Evolutionary conservation across 2,329 filamentous ascomycete genomes (phyloP).

Genomic region (Cladophialophora bantiana): DNA sequence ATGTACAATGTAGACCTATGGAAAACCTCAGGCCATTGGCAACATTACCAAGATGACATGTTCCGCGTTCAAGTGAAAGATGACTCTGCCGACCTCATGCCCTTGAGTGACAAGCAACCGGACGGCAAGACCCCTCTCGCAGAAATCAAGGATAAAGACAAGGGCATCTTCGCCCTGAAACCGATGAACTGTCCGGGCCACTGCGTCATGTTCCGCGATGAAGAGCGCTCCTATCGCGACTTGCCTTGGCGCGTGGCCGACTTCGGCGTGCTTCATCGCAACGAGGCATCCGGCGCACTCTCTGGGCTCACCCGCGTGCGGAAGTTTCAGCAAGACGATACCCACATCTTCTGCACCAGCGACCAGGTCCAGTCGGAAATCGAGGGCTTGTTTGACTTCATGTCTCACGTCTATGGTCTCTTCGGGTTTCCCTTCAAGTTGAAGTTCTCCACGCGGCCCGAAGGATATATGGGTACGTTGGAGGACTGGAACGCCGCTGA

Average conservation of each 20-base stretch:
- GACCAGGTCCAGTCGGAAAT: constrained; percentile 80
- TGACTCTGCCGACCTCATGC: constrained; percentile 38
- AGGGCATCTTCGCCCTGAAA: constrained; percentile 84
- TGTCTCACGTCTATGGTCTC: constrained; percentile 78
- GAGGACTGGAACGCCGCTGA: constrained; percentile 92
- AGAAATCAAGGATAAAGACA: constrained; percentile 64
- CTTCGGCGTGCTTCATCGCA: constrained; percentile 93
- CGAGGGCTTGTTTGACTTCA: constrained; percentile 83
- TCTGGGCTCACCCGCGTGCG: constrained; percentile 90
- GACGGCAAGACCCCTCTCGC: constrained; percentile 34
- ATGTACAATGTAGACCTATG: constrained; percentile 94
- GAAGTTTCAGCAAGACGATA: constrained; percentile 94
- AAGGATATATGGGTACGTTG: constrained; percentile 86
- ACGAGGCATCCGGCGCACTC: constrained; percentile 91
- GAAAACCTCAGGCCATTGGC: constrained; percentile 96
- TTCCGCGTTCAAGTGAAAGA: constrained; percentile 71
- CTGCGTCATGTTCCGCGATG: constrained; percentile 80
- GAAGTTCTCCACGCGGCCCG: constrained; percentile 88
- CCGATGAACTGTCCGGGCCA: constrained; percentile 99
- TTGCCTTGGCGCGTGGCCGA: constrained; percentile 92
- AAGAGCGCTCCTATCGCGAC: constrained; percentile 85
- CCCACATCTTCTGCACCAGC: constrained; percentile 91
- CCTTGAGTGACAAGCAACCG: constrained; percentile 38
- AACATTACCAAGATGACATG: constrained; percentile 95
- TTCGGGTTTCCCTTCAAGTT: constrained; percentile 92